phyloP scores from a whole-genome alignment of 805 yeast species.

The Hanseniaspora lachancei region DNA sequence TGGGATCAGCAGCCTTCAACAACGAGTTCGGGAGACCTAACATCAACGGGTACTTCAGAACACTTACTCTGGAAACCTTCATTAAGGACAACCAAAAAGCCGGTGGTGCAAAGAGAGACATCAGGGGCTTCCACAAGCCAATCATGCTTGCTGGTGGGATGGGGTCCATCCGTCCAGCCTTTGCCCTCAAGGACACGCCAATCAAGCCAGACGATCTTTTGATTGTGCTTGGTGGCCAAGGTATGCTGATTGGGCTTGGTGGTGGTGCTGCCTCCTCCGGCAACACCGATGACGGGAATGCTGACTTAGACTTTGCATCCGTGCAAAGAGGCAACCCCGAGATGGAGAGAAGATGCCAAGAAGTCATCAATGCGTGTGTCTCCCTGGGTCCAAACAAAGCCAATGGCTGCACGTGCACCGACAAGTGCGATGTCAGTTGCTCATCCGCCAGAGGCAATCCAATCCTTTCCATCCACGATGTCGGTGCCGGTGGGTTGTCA shows the following conservation, averaged over 20 bases:
- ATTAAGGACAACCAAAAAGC: conserved; percentile 51
- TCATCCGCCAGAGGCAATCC: conserved; percentile 35
- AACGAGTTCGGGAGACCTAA: conserved; percentile 98
- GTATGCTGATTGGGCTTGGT: conserved; percentile 95
- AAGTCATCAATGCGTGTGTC: conserved; percentile 88
- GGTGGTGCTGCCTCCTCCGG: conserved; percentile 99
- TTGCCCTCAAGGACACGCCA: conserved; percentile 73
- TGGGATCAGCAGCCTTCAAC: conserved; percentile 96
- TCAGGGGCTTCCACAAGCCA: conserved; percentile 96
- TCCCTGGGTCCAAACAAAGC: conserved; percentile 50
- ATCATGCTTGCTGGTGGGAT: conserved; percentile 99
- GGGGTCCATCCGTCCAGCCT: conserved; percentile 89
- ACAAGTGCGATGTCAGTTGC: neutral
- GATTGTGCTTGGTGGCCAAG: conserved; percentile 93
- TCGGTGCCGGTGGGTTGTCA: conserved; percentile 98
- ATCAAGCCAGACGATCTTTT: conserved; percentile 86
- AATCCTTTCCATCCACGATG: conserved; percentile 92
- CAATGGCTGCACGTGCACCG: neutral
- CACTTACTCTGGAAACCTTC: conserved; percentile 54
- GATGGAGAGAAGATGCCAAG: conserved; percentile 97
- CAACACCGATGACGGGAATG: conserved; percentile 93
- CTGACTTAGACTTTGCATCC: conserved; percentile 92
- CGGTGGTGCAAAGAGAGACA: conserved; percentile 32
- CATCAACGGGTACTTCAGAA: conserved; percentile 90
- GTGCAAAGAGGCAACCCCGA: conserved; percentile 99